Percentiles rank a stretch among this genome's conserved stretches.
phyloP scores from a whole-genome alignment of 1,284 basidiomycete genomes.

The Ceratobasidium sp. region DNA sequence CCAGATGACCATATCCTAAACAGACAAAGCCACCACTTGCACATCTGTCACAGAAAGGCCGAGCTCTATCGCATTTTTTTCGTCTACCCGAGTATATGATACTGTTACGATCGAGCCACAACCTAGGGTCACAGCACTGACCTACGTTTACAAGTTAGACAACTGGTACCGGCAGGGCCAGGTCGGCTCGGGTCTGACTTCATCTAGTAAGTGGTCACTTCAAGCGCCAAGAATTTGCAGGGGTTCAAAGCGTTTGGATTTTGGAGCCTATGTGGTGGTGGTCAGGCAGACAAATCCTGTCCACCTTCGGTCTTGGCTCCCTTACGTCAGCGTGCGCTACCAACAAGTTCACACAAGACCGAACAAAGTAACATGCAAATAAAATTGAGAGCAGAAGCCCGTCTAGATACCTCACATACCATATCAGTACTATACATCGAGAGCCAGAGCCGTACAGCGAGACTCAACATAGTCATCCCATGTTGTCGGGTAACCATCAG shows the following conservation, averaged over 20 bases:
- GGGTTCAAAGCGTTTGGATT: too few species aligned
- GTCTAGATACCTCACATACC: background rate
- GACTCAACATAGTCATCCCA: conserved; percentile 20
- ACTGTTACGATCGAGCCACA: too few species aligned
- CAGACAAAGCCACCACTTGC: background rate
- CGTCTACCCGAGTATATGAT: background rate
- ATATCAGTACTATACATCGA: background rate
- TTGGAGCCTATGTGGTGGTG: too few species aligned
- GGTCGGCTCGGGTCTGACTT: conserved; percentile 5
- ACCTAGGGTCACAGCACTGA: background rate
- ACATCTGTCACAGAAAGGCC: conserved; percentile 23
- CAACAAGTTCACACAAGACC: too few species aligned
- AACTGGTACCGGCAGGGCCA: conserved; percentile 26
- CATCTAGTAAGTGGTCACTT: background rate
- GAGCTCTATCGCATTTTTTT: conserved; percentile 17
- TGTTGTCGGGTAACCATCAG: background rate
- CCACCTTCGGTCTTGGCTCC: too few species aligned
- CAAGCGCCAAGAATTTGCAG: too few species aligned
- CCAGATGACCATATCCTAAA: conserved; percentile 14
- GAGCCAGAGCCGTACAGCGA: background rate
- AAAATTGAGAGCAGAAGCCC: background rate
- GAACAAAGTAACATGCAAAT: too few species aligned
- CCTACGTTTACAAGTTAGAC: conserved; percentile 35
- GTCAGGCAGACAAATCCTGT: too few species aligned
- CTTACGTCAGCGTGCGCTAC: too few species aligned